Percentiles rank a stretch among this genome's conserved stretches.
These are phyloP conservation scores for Nigrograna mackinnonii DNA, from an alignment of 2,329 filamentous ascomycete species.

Conservation along the genomic window DNA sequence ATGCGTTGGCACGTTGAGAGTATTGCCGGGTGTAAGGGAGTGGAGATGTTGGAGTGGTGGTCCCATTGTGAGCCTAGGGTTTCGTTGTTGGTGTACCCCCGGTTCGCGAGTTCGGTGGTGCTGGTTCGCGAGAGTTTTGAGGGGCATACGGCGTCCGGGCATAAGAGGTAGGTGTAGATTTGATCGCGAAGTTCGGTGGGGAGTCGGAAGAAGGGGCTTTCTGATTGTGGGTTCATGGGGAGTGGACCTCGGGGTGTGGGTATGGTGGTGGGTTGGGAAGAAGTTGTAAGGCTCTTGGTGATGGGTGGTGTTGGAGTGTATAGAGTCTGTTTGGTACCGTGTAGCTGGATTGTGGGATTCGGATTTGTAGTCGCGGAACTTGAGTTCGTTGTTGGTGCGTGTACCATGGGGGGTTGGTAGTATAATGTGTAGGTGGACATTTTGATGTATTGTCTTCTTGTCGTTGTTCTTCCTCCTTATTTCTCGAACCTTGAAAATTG, in stretches of 20 bases:
- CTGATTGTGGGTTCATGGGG: background rate
- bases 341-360: slow-evolving; percentile 2
- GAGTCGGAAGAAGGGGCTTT: slow-evolving; percentile 7
- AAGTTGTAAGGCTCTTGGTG: background rate
- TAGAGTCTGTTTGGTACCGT: background rate
- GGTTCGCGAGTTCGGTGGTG: slow-evolving; percentile 2
- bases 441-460: background rate
- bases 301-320: background rate
- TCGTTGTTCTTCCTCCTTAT: too few relatives aligned
- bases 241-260: background rate
- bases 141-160: slow-evolving; percentile 14
- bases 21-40: slow-evolving; percentile 41
- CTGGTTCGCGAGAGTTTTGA: slow-evolving; percentile 7
- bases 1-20: slow-evolving; percentile 46
- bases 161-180: slow-evolving; percentile 52
- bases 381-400: slow-evolving; percentile 1
- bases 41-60: slow-evolving; percentile 12
- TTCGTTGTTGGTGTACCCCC: slow-evolving; percentile 14
- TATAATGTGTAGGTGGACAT: slow-evolving; percentile 6
- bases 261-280: slow-evolving; percentile 5
- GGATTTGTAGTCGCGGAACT: background rate
- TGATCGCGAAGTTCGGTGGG: slow-evolving; percentile 61
- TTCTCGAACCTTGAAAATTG: too few relatives aligned
- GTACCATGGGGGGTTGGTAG: slow-evolving; percentile 7
- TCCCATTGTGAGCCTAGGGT: slow-evolving; percentile 10